Evolutionary conservation across 148 eudicot species (phyloP).

Genomic region (Polygonum aviculare): DNA sequence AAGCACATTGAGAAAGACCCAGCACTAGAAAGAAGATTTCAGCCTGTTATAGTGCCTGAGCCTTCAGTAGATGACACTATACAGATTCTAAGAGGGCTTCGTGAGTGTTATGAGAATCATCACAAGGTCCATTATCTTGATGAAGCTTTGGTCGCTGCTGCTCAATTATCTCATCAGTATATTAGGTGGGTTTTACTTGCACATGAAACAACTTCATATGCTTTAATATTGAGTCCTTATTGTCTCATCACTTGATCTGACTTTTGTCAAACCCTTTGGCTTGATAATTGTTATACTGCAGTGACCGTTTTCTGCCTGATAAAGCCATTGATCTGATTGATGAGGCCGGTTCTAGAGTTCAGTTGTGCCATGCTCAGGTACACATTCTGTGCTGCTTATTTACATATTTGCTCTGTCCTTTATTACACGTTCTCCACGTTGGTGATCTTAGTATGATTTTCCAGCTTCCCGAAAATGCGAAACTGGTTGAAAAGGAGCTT

Average conservation of each 20-base stretch:
- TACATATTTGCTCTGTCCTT: too few relatives aligned
- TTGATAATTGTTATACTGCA: background rate
- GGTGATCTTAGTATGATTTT: background rate
- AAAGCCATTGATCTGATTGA: constrained; percentile 24
- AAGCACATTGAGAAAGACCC: constrained; percentile 93
- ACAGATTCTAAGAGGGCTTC: constrained; percentile 75
- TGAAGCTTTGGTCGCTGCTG: constrained; percentile 16
- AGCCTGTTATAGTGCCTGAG: constrained; percentile 32
- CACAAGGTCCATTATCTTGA: constrained; percentile 15
- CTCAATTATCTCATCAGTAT: constrained; percentile 15
- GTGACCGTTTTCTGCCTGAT: constrained; percentile 16
- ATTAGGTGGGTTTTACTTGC: constrained; percentile 6
- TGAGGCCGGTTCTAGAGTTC: constrained; percentile 16
- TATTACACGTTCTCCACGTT: too few relatives aligned
- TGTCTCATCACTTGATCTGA: too few relatives aligned
- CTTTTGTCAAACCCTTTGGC: background rate
- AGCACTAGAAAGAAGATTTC: constrained; percentile 48
- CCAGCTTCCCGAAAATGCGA: constrained; percentile 67
- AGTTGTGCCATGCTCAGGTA: constrained; percentile 21
- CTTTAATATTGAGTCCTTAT: too few relatives aligned
- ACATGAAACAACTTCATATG: too few relatives aligned
- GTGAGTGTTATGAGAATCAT: constrained; percentile 75
- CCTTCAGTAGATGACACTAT: constrained; percentile 86
- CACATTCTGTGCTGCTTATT: too few relatives aligned
- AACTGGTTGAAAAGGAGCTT: constrained; percentile 55